Evolutionary conservation across 1,139 yeast species (phyloP).

Genomic region (Meyerozyma smithsonii): DNA sequence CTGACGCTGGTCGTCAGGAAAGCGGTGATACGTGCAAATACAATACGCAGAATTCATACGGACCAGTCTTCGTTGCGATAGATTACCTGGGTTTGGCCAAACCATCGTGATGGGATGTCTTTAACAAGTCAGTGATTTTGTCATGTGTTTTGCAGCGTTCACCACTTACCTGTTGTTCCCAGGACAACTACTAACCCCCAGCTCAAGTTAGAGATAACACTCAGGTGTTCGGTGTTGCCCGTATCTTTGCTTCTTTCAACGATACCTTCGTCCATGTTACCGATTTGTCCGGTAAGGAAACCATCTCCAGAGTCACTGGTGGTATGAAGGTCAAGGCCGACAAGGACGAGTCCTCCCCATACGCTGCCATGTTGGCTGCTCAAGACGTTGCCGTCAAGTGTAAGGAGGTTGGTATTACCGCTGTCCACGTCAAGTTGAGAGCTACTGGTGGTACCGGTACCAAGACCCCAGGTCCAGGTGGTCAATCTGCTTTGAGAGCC

Average conservation of each 20-base stretch:
- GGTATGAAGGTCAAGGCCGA: constrained; percentile 99
- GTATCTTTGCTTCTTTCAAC: constrained; percentile 99
- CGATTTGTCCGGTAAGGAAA: constrained; percentile 99
- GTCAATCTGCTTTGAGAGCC: constrained; percentile 99
- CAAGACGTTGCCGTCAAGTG: constrained; percentile 99
- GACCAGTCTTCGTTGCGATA: not conserved
- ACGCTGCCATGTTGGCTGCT: constrained; percentile 99
- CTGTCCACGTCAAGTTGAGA: constrained; percentile 99
- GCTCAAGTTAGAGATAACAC: constrained; percentile 92
- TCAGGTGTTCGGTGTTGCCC: constrained; percentile 99
- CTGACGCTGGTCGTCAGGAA: constrained; percentile 1
- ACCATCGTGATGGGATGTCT: not conserved
- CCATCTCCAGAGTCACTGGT: constrained; percentile 99
- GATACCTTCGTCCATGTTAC: constrained; percentile 99
- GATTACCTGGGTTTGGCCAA: not conserved
- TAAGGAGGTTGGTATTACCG: constrained; percentile 99
- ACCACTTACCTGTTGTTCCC: too few relatives aligned
- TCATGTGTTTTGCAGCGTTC: not conserved
- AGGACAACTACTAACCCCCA: too few relatives aligned
- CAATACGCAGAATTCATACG: not conserved
- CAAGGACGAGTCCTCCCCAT: constrained; percentile 99
- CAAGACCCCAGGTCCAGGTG: constrained; percentile 99
- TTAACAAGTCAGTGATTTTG: not conserved
- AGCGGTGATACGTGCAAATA: constrained; percentile 1
- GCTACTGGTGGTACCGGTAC: constrained; percentile 99